phyloP scores from a whole-genome alignment of 2,329 filamentous ascomycete genomes.

The Fusarium chaquense region DNA sequence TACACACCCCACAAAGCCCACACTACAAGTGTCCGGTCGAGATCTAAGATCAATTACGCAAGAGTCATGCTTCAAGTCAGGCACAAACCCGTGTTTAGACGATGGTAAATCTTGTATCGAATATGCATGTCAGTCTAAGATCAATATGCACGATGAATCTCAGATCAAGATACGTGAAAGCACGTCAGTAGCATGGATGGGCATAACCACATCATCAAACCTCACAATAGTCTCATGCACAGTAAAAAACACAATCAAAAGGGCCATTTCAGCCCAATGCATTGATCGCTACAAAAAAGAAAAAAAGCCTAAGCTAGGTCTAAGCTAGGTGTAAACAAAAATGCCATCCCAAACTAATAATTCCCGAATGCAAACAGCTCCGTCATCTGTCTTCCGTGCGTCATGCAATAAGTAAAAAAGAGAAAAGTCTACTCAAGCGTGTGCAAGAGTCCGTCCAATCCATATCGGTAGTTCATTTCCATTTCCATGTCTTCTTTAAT shows the following conservation, averaged over 20 bases:
- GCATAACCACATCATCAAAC: background rate
- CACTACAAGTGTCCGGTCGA: background rate
- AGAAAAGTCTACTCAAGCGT: slow-evolving; percentile 20
- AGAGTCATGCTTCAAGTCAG: background rate
- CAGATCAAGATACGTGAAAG: background rate
- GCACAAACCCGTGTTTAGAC: background rate
- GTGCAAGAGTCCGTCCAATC: slow-evolving; percentile 22
- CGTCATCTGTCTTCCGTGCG: slow-evolving; percentile 36
- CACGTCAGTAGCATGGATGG: background rate
- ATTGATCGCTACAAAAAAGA: slow-evolving; percentile 9
- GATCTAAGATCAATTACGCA: background rate
- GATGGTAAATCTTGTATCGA: background rate
- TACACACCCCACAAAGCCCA: background rate
- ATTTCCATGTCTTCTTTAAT: background rate
- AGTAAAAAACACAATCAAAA: background rate
- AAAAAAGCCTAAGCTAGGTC: background rate
- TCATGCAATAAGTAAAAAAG: slow-evolving; percentile 27
- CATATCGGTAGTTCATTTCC: background rate
- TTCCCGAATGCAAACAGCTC: slow-evolving; percentile 38
- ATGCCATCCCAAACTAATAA: slow-evolving; percentile 8
- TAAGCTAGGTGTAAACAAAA: background rate
- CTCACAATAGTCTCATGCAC: background rate
- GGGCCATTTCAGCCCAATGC: background rate
- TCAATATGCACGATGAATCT: background rate
- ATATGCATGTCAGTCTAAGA: background rate